These are phyloP conservation scores for Bjerkandera adusta DNA, from an alignment of 1,284 basidiomycete genomes.

Conservation along the genomic window DNA sequence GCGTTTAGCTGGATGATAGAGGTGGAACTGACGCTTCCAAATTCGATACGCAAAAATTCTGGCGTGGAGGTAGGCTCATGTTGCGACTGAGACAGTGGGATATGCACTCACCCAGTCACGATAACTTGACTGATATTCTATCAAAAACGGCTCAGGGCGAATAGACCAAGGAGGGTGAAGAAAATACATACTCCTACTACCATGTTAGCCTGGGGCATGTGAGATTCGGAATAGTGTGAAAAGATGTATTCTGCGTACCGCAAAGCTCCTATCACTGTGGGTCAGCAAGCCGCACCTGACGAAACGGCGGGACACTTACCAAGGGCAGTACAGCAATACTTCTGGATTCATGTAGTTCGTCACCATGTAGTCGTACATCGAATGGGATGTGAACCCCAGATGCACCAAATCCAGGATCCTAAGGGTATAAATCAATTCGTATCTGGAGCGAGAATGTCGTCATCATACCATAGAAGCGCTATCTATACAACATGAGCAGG, in stretches of 20 bases:
- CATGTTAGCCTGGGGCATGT: no score
- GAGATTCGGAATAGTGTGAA: no score
- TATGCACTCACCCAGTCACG: conserved; percentile 1
- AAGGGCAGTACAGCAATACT: conserved; percentile 3
- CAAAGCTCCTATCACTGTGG: conserved; percentile 10
- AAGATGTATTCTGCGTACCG: no score
- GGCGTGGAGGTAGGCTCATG: no score
- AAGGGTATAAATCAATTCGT: not conserved
- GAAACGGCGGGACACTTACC: no score
- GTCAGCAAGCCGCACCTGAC: no score
- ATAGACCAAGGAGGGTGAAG: not conserved
- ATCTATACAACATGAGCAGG: not conserved
- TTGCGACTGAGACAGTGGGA: no score
- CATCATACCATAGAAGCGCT: conserved; percentile 1
- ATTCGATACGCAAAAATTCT: not conserved
- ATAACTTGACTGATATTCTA: conserved; percentile 1
- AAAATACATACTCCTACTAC: not conserved
- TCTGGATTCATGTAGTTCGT: conserved; percentile 13
- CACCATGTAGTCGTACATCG: conserved; percentile 11
- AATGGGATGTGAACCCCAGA: conserved; percentile 8
- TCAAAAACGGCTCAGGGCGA: not conserved
- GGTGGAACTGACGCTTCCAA: not conserved
- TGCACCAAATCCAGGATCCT: conserved; percentile 5
- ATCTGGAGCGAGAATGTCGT: no score
- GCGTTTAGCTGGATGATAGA: not conserved